These are phyloP conservation scores for Pseudoperonospora humuli DNA, from an alignment of 352 stramenopile species.

Conservation along the genomic window DNA sequence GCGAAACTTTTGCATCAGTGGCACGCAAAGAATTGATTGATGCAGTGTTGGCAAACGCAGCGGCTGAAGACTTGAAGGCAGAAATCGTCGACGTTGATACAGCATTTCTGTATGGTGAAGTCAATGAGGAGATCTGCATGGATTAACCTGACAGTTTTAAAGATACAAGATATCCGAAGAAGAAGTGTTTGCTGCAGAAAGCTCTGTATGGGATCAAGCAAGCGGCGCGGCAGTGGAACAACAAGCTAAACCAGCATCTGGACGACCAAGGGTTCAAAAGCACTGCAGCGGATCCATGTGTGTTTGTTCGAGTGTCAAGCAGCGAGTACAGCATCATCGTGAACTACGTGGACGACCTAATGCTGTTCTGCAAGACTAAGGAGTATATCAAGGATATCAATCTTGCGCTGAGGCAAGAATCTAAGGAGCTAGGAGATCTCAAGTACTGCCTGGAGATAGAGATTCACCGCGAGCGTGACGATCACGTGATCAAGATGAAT, in stretches of 20 bases:
- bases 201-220: slow-evolving; percentile 3
- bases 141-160: slow-evolving; percentile 7
- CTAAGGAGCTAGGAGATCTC: not conserved
- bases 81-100: slow-evolving; percentile 21
- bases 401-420: not conserved
- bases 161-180: not conserved
- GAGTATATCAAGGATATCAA: not conserved
- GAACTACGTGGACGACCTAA: not conserved
- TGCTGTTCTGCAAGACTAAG: not conserved
- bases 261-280: not conserved
- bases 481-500: not conserved
- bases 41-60: not conserved
- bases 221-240: slow-evolving; percentile 4
- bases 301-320: not conserved
- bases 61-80: slow-evolving; percentile 2
- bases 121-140: slow-evolving; percentile 21
- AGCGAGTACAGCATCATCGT: not conserved
- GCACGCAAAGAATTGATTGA: not conserved
- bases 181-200: not conserved
- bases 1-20: not conserved
- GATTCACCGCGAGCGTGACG: not conserved
- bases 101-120: slow-evolving; percentile 16
- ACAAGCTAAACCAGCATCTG: slow-evolving; percentile 3
- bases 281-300: not conserved
- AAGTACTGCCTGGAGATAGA: not conserved